Percentiles rank a stretch among this genome's conserved stretches.
Conservation (phyloP, 163 green algal genomes). For the Chloromonas sp. region DNA sequence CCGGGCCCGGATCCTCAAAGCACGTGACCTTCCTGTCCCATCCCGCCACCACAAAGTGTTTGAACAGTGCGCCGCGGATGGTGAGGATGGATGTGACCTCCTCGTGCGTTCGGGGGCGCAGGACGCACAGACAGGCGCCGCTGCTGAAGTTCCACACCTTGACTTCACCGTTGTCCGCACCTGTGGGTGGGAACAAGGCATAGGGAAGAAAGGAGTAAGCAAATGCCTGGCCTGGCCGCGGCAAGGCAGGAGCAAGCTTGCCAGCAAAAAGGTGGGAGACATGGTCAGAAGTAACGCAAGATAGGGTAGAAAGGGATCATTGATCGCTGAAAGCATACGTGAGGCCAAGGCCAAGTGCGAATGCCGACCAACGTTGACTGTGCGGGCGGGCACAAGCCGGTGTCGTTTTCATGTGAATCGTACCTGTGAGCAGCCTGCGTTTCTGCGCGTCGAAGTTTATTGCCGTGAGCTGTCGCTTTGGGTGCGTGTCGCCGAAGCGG, state of each 20-base stretch:
- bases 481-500: constrained; percentile 44
- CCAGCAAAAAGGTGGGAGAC: too few relatives aligned
- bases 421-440: constrained; percentile 47
- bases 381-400: too few relatives aligned
- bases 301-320: too few relatives aligned
- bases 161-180: constrained; percentile 34
- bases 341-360: too few relatives aligned
- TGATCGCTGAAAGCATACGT: too few relatives aligned
- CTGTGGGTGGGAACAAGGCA: constrained; percentile 15
- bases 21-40: constrained; percentile 58
- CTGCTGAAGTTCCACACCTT: constrained; percentile 71
- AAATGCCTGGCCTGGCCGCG: too few relatives aligned
- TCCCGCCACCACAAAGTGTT: constrained; percentile 51
- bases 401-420: too few relatives aligned
- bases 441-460: constrained; percentile 47
- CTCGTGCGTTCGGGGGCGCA: constrained; percentile 19
- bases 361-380: too few relatives aligned
- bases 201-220: too few relatives aligned
- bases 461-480: constrained; percentile 42
- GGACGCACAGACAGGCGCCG: constrained; percentile 42
- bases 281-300: too few relatives aligned
- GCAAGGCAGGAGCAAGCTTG: too few relatives aligned
- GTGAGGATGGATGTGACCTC: constrained; percentile 54
- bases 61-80: constrained; percentile 28
- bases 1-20: constrained; percentile 39